These are phyloP conservation scores for Dissophora globulifera DNA, from an alignment of 192 early-diverging fungal genomes.

Conservation along the genomic window DNA sequence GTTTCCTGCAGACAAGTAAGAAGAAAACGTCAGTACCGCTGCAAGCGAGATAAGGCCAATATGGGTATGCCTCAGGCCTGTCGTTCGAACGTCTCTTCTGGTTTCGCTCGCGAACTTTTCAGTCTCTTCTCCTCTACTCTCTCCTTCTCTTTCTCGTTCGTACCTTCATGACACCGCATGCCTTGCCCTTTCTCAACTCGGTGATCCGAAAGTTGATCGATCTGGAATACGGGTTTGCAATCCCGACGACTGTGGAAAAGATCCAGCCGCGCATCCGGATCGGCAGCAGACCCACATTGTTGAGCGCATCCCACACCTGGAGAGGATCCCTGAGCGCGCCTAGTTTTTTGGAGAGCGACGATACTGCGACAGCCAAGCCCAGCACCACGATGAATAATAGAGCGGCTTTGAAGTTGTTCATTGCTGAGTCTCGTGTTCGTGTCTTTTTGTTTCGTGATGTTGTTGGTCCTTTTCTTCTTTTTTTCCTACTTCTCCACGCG, in stretches of 20 bases:
- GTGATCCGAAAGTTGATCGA: conserved; percentile 66
- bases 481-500: no score
- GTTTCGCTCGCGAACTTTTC: no score
- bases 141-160: no score
- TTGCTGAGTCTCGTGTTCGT: neutral
- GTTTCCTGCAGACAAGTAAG: conserved; percentile 53
- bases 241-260: conserved; percentile 56
- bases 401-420: neutral
- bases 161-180: conserved; percentile 67
- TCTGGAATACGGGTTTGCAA: conserved; percentile 61
- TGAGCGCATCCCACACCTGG: conserved; percentile 61
- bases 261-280: conserved; percentile 59
- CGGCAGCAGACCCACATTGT: conserved; percentile 52
- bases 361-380: conserved; percentile 2
- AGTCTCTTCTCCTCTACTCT: no score
- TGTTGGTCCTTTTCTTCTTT: no score
- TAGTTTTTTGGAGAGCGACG: conserved; percentile 39
- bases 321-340: conserved; percentile 53
- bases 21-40: neutral
- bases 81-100: no score
- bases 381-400: neutral
- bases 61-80: no score
- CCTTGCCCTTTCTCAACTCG: conserved; percentile 63
- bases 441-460: neutral
- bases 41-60: neutral